These are phyloP conservation scores for Globisporangium nunn DNA, from an alignment of 352 stramenopile species.

Conservation along the genomic window DNA sequence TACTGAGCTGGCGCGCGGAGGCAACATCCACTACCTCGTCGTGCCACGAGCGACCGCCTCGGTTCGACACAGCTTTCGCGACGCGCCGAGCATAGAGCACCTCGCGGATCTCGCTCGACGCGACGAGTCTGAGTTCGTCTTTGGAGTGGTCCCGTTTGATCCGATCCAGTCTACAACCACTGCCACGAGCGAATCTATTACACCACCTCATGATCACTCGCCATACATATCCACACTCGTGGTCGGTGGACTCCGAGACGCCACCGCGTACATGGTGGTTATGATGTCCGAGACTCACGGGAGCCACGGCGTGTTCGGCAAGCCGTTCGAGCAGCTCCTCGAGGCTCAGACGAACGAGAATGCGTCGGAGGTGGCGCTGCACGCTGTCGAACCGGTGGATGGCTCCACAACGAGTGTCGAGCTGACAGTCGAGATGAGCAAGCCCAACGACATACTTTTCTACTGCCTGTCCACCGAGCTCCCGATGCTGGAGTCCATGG, in stretches of 20 bases:
- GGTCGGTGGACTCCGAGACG: slow-evolving; percentile 35
- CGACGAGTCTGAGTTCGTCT: slow-evolving; percentile 9
- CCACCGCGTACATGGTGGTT: slow-evolving; percentile 41
- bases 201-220: not conserved
- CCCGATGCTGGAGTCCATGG: not conserved
- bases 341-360: slow-evolving; percentile 61
- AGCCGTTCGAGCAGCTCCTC: slow-evolving; percentile 29
- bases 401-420: slow-evolving; percentile 35
- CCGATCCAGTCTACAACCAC: not conserved
- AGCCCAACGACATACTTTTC: slow-evolving; percentile 48
- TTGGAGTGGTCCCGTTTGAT: slow-evolving; percentile 8
- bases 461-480: slow-evolving; percentile 22
- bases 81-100: slow-evolving; percentile 23
- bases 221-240: slow-evolving; percentile 23
- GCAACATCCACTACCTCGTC: slow-evolving; percentile 50
- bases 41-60: slow-evolving; percentile 5
- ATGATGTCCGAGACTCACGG: slow-evolving; percentile 55
- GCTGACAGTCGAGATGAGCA: slow-evolving; percentile 43
- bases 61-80: slow-evolving; percentile 23
- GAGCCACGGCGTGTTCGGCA: slow-evolving; percentile 58
- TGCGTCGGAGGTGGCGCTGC: slow-evolving; percentile 42
- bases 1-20: slow-evolving; percentile 31
- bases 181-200: too few species aligned
- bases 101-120: slow-evolving; percentile 19
- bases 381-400: slow-evolving; percentile 17